Conservation (phyloP, 1,284 basidiomycete genomes). For the Cutaneotrichosporon mucoides region DNA sequence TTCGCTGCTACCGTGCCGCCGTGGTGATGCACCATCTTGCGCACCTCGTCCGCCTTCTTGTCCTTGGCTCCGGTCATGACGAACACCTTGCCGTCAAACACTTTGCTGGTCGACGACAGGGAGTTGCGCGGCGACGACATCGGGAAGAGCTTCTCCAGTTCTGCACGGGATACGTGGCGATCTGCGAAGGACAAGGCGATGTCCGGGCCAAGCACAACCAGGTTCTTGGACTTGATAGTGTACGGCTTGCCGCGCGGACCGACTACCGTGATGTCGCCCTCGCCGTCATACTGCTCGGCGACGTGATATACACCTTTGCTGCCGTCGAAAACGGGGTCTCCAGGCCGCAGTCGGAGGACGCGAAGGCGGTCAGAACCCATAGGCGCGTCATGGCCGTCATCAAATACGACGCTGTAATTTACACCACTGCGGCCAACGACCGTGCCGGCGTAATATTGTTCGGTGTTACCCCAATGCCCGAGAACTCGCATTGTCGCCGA, state of each 20-base stretch:
- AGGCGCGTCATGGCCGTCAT: slow-evolving; percentile 2
- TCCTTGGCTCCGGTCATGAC: slow-evolving; percentile 11
- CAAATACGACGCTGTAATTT: slow-evolving; percentile 12
- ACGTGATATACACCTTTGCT: not conserved
- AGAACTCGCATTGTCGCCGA: slow-evolving; percentile 10
- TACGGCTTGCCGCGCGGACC: not conserved
- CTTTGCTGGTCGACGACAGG: not conserved
- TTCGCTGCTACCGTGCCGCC: slow-evolving; percentile 64
- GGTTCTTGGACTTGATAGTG: not conserved
- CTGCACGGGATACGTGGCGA: slow-evolving; percentile 1
- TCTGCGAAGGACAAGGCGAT: slow-evolving; percentile 9
- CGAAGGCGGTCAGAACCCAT: slow-evolving; percentile 7
- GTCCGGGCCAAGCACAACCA: slow-evolving; percentile 5
- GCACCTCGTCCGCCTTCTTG: not conserved
- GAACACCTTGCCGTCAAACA: slow-evolving; percentile 19
- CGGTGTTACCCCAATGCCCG: slow-evolving; percentile 9
- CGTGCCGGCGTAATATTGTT: slow-evolving; percentile 15
- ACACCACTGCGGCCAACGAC: slow-evolving; percentile 6
- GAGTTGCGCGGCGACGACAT: not conserved
- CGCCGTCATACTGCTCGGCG: slow-evolving; percentile 5
- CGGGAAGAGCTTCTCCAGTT: not conserved
- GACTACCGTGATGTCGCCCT: not conserved
- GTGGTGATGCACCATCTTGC: slow-evolving; percentile 52
- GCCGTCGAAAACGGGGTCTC: slow-evolving; percentile 11
- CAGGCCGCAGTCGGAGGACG: slow-evolving; percentile 9